Percentiles rank a stretch among this genome's conserved stretches.
phyloP scores from a whole-genome alignment of 78 protist genomes.

The Speleostelium caveatum region DNA sequence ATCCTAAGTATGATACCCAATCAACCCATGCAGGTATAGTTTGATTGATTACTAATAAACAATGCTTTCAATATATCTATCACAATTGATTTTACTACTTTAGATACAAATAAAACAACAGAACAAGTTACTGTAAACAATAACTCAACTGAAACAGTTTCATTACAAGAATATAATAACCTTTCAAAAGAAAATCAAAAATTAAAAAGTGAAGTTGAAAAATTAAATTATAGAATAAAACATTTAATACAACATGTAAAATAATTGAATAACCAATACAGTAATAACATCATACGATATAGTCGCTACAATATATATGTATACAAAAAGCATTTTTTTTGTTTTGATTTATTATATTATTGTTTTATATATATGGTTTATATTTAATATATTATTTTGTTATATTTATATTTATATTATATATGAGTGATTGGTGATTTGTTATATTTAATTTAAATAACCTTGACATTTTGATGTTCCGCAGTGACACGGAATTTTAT shows the following conservation, averaged over 20 bases:
- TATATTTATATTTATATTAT: too few species aligned
- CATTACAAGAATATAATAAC: not conserved
- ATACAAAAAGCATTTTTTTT: not conserved
- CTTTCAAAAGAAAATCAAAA: slow-evolving; percentile 5
- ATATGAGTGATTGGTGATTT: not conserved
- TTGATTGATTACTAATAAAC: too few species aligned
- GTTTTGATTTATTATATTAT: too few species aligned
- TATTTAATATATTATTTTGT: too few species aligned
- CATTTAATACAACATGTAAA: slow-evolving; percentile 11
- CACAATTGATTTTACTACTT: too few species aligned
- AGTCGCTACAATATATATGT: not conserved
- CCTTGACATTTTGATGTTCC: slow-evolving; percentile 8
- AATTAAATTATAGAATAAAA: slow-evolving; percentile 3
- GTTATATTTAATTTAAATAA: slow-evolving; percentile 9
- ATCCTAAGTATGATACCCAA: not conserved
- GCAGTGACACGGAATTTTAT: not conserved
- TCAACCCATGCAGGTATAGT: too few species aligned
- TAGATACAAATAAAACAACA: not conserved
- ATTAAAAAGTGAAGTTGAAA: not conserved
- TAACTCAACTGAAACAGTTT: not conserved
- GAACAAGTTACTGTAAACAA: not conserved
- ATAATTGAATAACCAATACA: not conserved
- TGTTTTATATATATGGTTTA: too few species aligned
- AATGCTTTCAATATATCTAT: too few species aligned
- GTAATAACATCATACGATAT: not conserved